Evolutionary conservation across 2,329 filamentous ascomycete species (phyloP).

Genomic region (Scedosporium minutisporum): DNA sequence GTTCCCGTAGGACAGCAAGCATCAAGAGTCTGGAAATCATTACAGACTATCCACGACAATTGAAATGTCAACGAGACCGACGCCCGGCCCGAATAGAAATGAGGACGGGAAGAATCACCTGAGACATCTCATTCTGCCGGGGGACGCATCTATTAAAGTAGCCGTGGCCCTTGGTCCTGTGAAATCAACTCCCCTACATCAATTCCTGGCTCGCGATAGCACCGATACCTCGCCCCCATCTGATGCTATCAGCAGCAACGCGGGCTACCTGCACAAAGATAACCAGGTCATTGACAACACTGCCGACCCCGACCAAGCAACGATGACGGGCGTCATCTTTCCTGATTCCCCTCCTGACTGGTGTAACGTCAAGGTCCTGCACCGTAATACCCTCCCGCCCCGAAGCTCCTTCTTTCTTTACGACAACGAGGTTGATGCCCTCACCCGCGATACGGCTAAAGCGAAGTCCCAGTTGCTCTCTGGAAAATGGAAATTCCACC

Average conservation of each 20-base stretch:
- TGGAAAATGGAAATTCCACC: constrained; percentile 44
- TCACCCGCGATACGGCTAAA: constrained; percentile 28
- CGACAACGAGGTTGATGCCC: constrained; percentile 35
- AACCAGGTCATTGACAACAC: not conserved
- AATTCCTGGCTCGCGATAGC: not conserved
- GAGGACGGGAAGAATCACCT: not conserved
- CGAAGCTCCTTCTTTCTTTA: constrained; percentile 49
- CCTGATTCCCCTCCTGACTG: constrained; percentile 38
- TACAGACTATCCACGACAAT: not conserved
- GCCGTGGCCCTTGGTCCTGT: not conserved
- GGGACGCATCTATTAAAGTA: not conserved
- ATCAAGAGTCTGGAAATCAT: not conserved
- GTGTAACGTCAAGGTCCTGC: constrained; percentile 50
- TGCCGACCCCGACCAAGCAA: not conserved
- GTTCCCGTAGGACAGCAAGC: not conserved
- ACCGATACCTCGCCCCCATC: not conserved
- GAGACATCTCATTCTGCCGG: not conserved
- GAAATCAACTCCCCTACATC: not conserved
- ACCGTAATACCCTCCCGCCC: constrained; percentile 48
- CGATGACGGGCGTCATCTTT: constrained; percentile 1
- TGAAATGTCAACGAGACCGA: not conserved
- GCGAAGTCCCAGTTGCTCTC: constrained; percentile 36
- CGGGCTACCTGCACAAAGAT: not conserved
- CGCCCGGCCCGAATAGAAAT: not conserved
- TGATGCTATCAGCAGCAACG: not conserved